Evolutionary conservation across 2,329 filamentous ascomycete species (phyloP).

Genomic region (Aspergillus neotritici): DNA sequence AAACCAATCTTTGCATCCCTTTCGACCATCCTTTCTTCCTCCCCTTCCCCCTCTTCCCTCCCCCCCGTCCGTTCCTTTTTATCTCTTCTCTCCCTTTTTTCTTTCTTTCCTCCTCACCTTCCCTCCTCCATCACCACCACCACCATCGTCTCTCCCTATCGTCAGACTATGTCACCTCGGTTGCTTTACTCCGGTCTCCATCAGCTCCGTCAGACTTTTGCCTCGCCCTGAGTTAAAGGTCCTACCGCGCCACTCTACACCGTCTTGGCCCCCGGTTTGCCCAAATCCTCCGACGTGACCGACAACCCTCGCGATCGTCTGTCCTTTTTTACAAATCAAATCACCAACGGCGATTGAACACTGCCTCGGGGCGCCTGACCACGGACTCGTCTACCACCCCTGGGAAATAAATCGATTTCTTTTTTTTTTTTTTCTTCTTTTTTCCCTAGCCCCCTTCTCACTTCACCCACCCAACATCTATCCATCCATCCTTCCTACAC

Average conservation of each 20-base stretch:
- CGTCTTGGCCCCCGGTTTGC: slow-evolving; percentile 8
- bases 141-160: slow-evolving; percentile 12
- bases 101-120: slow-evolving; percentile 8
- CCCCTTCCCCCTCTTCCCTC: slow-evolving; percentile 14
- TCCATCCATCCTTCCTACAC: neutral
- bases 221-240: slow-evolving; percentile 29
- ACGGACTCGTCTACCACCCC: neutral
- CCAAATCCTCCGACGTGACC: slow-evolving; percentile 2
- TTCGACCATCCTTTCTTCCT: slow-evolving; percentile 19
- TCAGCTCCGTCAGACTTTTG: slow-evolving; percentile 25
- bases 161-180: slow-evolving; percentile 28
- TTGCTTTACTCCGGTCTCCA: slow-evolving; percentile 18
- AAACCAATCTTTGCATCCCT: slow-evolving; percentile 26
- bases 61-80: slow-evolving; percentile 11
- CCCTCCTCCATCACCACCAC: slow-evolving; percentile 14
- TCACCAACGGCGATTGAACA: slow-evolving; percentile 3
- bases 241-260: slow-evolving; percentile 11
- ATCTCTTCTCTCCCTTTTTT: slow-evolving; percentile 12
- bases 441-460: neutral
- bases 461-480: no score
- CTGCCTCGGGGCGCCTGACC: slow-evolving; percentile 8
- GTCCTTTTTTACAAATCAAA: slow-evolving; percentile 6
- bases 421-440: neutral
- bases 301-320: slow-evolving; percentile 18
- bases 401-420: neutral